A percentile compares a stretch with the other conserved stretches of the same genome.
phyloP scores from a whole-genome alignment of 768 basidiomycete species.

The Amanita polypyramis region DNA sequence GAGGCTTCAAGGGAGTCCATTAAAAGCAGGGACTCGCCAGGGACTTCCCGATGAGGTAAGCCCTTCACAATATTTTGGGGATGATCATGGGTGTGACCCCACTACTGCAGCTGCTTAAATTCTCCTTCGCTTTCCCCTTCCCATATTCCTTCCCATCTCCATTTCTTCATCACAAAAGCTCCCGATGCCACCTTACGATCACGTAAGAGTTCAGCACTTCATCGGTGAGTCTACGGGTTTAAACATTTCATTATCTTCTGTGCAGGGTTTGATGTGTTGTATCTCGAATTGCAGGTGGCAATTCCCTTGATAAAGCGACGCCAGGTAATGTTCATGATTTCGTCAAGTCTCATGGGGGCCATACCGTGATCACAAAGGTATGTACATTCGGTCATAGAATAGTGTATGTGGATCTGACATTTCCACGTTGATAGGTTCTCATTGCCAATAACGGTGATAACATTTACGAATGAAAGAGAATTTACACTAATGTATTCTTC shows the following conservation, averaged over 20 bases:
- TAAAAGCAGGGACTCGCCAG: neutral
- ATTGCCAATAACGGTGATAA: constrained; percentile 91
- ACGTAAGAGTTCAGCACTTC: constrained; percentile 43
- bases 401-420: constrained; percentile 4
- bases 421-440: constrained; percentile 54
- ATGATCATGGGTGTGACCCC: constrained; percentile 32
- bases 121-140: constrained; percentile 4
- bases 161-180: constrained; percentile 11
- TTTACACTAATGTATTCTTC: constrained; percentile 13
- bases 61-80: constrained; percentile 31
- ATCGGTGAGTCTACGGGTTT: constrained; percentile 27
- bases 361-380: constrained; percentile 98
- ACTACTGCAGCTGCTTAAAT: constrained; percentile 15
- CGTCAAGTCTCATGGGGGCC: constrained; percentile 84
- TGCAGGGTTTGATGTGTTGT: constrained; percentile 9
- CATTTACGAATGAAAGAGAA: neutral
- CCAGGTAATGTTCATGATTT: constrained; percentile 80
- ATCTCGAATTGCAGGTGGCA: constrained; percentile 59
- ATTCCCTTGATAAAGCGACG: constrained; percentile 78
- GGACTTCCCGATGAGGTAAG: constrained; percentile 20
- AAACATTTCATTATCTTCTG: constrained; percentile 5
- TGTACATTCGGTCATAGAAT: constrained; percentile 8
- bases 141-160: constrained; percentile 15
- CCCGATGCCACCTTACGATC: constrained; percentile 42
- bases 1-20: too few relatives aligned